Base-by-base conservation (phyloP, 345 rosid species). In the Acer saccharum region DNA sequence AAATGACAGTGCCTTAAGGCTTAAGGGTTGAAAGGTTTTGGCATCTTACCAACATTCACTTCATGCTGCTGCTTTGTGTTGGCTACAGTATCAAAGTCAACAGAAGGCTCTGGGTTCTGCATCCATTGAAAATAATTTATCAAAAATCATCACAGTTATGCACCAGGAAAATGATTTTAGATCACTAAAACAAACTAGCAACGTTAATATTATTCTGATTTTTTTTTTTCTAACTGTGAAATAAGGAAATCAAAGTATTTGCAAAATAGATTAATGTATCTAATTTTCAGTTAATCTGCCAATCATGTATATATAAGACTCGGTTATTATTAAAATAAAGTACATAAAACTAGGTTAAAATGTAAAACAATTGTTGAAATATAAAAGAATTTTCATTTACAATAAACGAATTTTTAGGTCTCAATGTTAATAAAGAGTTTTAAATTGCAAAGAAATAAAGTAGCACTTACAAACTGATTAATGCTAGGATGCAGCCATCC, bases 401-500 rank as follows among this genome's bases (percentile, higher is more conserved):
- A 65, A 50, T 70, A 18, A 55, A 55, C 3, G 20, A 72, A n/a
- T 17, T 14, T 60, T 21, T 5, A 41, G 68, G 77, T 58, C 4
- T 25, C 32, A 10, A 4, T 4, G 13, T 32, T n/a, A 44, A 50
- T 4, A 29, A 75, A 11, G 29, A 64, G 11, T 7, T 66, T 16
- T 14, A 52, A 50, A n/a, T 18, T 35, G 35, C n/a, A 62, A 17
- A 64, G 75, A 52, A 32, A 75, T 35, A 66, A 58, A 64, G 39
- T 46, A 61, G 73, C 43, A 86, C 98, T 25, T 90, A 97, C 99
- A 80, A 91, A 94, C 87, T 97, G 99, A 72, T 97, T 97, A 80
- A 94, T 91, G 3, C 87, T 78, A 73, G 99, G 99, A 84, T 97
- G 99, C 27, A 97, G 74, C 99, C 98, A 97, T 84, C 99, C 98